phyloP scores from a whole-genome alignment of 108 stramenopile genomes.

The Skeletonema potamos region DNA sequence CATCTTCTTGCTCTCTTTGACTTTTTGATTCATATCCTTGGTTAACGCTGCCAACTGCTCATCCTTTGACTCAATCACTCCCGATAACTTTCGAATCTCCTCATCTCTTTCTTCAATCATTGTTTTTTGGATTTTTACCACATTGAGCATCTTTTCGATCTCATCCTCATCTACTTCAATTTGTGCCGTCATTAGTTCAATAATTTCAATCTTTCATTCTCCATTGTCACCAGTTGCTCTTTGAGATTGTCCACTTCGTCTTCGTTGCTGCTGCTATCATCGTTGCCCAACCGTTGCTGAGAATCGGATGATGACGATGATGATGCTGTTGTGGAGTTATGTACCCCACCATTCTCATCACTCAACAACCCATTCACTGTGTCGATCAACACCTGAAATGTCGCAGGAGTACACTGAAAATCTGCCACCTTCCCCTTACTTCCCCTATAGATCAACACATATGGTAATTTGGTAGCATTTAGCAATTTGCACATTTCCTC shows the following conservation, averaged over 20 bases:
- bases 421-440: conserved; percentile 33
- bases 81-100: conserved; percentile 12
- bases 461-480: conserved; percentile 41
- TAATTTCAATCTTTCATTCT: conserved; percentile 13
- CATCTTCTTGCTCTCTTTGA: neutral
- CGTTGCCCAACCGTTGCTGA: neutral
- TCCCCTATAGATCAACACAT: conserved; percentile 40
- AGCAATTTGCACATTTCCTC: conserved; percentile 39
- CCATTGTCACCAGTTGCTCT: neutral
- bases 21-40: neutral
- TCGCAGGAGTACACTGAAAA: conserved; percentile 35
- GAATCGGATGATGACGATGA: neutral
- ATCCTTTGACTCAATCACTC: conserved; percentile 1
- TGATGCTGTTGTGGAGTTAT: neutral
- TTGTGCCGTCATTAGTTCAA: conserved; percentile 21
- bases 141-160: conserved; percentile 1
- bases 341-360: neutral
- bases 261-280: neutral
- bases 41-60: conserved; percentile 2
- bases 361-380: conserved; percentile 32
- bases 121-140: conserved; percentile 7
- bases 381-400: conserved; percentile 36
- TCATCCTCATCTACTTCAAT: conserved; percentile 13
- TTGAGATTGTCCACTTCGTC: conserved; percentile 2
- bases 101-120: conserved; percentile 13